Base-by-base conservation (phyloP, 2,329 filamentous ascomycete species). In the Colletotrichum endophyticum region DNA sequence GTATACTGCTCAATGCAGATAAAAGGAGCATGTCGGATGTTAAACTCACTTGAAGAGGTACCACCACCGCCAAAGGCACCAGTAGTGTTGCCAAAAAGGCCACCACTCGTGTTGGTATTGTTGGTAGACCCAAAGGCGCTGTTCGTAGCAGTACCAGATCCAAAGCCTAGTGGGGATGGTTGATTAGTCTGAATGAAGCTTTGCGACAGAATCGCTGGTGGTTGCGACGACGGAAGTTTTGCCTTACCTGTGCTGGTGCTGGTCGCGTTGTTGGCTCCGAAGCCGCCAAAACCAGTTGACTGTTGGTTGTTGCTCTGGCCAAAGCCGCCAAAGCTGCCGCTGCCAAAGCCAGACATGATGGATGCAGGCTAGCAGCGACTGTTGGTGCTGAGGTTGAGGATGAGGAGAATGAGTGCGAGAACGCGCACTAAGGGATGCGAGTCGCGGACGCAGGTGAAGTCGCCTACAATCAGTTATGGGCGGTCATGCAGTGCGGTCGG, bases 201-300 rank as follows among this genome's bases (percentile, higher is more conserved):
- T 73, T 57, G 69, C 39, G 74, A 53, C 15, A 16, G 16, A 25
- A 62, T 62, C 22, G 22, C 28, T 12, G 27, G 13, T 27, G 27
- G 39, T 66, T 25, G 59, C 32, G 44, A 70, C 44, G 59, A 62
- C 70, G 59, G 12, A 34, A 76, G 39, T 57, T 66, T 71, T 62
- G 30, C 88, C 90, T 83, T 91, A 93, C 92, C 90, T 85, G 88
- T 82, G 78, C 82, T 84, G 72, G 84, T 83, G 16, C 39, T 74
- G 25, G 19, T 59, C 79, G 81, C 44, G 79, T 81, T 86, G 76
- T 80, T 87, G 72, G 85, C 69, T 53, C 89, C 90, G 76, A 91
- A 93, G 61, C 91, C 91, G 79, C 91, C 90, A 84, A 94, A 94
- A 27, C 86, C 87, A 66, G 79, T 80, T 27, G 84, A 80, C 81